These are phyloP conservation scores for Exophiala sp. DNA, from an alignment of 2,329 filamentous ascomycete genomes.

Conservation along the genomic window DNA sequence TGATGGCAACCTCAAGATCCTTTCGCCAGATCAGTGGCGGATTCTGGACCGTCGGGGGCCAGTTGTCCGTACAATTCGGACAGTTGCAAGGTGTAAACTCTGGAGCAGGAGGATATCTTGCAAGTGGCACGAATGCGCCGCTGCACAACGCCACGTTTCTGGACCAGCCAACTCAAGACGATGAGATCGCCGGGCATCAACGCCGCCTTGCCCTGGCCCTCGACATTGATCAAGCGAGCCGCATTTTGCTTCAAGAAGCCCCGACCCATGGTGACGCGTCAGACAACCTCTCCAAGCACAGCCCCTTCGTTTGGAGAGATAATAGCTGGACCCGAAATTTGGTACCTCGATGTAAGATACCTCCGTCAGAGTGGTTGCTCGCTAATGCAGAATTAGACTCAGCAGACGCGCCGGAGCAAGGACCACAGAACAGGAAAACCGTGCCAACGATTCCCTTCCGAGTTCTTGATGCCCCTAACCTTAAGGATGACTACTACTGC, in stretches of 20 bases:
- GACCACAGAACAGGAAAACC: slow-evolving; percentile 33
- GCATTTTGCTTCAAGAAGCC: slow-evolving; percentile 50
- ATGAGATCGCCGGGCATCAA: slow-evolving; percentile 64
- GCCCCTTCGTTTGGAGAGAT: slow-evolving; percentile 37
- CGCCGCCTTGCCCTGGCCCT: slow-evolving; percentile 72
- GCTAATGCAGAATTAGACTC: slow-evolving; percentile 4
- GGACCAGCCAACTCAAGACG: slow-evolving; percentile 45
- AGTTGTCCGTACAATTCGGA: slow-evolving; percentile 49
- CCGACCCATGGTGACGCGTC: neutral
- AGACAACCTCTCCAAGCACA: slow-evolving; percentile 19
- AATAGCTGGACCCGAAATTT: slow-evolving; percentile 36
- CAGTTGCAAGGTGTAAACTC: slow-evolving; percentile 48
- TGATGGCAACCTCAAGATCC: slow-evolving; percentile 24
- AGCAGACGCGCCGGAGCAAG: neutral
- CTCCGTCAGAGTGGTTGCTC: neutral
- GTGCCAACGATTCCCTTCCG: slow-evolving; percentile 72
- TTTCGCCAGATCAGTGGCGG: slow-evolving; percentile 58
- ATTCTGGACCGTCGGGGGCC: slow-evolving; percentile 72
- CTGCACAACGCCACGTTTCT: slow-evolving; percentile 54
- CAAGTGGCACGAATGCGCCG: slow-evolving; percentile 66
- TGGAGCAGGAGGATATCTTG: slow-evolving; percentile 59
- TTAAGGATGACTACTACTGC: slow-evolving; percentile 96
- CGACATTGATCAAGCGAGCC: slow-evolving; percentile 64
- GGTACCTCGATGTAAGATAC: slow-evolving; percentile 33
- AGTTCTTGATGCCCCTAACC: slow-evolving; percentile 77